These are phyloP conservation scores for Veloporphyrellus conicus DNA, from an alignment of 1,284 basidiomycete genomes.

Conservation along the genomic window DNA sequence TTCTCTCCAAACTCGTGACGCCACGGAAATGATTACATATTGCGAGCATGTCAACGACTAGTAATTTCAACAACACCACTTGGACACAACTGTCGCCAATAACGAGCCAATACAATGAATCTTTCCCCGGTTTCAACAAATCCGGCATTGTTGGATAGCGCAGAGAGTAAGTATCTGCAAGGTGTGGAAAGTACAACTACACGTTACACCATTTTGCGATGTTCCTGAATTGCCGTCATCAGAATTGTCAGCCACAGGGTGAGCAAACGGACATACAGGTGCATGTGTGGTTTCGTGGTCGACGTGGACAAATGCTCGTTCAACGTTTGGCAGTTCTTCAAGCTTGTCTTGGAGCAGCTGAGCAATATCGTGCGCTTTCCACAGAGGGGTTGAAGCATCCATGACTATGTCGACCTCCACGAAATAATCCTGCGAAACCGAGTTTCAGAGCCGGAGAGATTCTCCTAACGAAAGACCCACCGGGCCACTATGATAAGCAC, in stretches of 20 bases:
- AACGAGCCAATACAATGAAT: not conserved
- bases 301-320: conserved; percentile 89
- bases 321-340: conserved; percentile 87
- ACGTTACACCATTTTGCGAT: conserved; percentile 28
- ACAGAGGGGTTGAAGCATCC: conserved; percentile 82
- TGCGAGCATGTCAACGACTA: not conserved
- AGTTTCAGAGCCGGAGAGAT: not conserved
- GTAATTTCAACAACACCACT: conserved; percentile 11
- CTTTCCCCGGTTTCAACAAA: not conserved
- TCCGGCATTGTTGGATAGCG: not conserved
- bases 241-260: not conserved
- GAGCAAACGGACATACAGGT: conserved; percentile 50
- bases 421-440: conserved; percentile 65
- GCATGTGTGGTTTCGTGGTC: conserved; percentile 87
- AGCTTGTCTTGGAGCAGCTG: conserved; percentile 93
- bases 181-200: not conserved
- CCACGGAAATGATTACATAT: not conserved
- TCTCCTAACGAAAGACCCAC: conserved; percentile 35
- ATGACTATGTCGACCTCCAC: conserved; percentile 96
- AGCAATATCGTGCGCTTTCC: conserved; percentile 89
- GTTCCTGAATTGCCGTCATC: conserved; percentile 23
- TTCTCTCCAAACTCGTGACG: not conserved
- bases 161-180: not conserved
- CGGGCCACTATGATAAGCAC: conserved; percentile 81
- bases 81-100: not conserved